Conservation (phyloP, 306 rosid species). For the Vigna mungo region DNA sequence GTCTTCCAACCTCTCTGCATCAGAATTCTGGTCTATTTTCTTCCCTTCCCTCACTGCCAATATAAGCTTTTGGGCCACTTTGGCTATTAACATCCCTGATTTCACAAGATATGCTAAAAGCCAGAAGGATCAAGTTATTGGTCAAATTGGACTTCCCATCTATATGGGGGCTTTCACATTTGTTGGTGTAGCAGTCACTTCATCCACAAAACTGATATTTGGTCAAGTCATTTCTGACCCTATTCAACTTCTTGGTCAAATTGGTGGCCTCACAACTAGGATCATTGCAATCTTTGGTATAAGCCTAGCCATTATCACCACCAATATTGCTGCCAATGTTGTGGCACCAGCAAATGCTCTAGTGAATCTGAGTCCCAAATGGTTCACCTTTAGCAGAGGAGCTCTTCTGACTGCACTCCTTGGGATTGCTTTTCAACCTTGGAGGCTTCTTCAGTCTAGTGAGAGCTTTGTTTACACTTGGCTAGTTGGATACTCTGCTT, state of each 20-base stretch:
- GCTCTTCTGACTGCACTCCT: conserved; percentile 75
- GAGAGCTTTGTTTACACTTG: conserved; percentile 93
- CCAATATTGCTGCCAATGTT: conserved; percentile 92
- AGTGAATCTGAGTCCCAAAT: conserved; percentile 74
- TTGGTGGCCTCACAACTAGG: conserved; percentile 77
- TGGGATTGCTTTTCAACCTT: conserved; percentile 89
- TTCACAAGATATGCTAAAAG: conserved; percentile 78
- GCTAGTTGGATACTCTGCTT: conserved; percentile 90
- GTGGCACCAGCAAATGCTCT: conserved; percentile 96
- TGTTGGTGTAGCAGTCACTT: conserved; percentile 87
- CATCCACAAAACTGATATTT: conserved; percentile 78
- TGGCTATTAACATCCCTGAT: conserved; percentile 91
- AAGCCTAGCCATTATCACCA: conserved; percentile 78
- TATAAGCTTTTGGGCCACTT: conserved; percentile 87
- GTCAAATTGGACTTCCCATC: conserved; percentile 86
- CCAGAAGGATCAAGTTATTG: conserved; percentile 79
- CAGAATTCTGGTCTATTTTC: conserved; percentile 77
- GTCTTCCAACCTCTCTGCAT: conserved; percentile 64
- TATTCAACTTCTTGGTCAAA: conserved; percentile 70
- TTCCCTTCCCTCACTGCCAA: conserved; percentile 91
- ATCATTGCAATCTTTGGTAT: conserved; percentile 77
- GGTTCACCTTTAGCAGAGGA: conserved; percentile 77
- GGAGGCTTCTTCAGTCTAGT: conserved; percentile 90
- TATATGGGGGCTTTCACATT: conserved; percentile 91
- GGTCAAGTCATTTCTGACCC: conserved; percentile 82